Evolutionary conservation across 371 early-diverging fungal species (phyloP).

Genomic region (Mucor piriformis): DNA sequence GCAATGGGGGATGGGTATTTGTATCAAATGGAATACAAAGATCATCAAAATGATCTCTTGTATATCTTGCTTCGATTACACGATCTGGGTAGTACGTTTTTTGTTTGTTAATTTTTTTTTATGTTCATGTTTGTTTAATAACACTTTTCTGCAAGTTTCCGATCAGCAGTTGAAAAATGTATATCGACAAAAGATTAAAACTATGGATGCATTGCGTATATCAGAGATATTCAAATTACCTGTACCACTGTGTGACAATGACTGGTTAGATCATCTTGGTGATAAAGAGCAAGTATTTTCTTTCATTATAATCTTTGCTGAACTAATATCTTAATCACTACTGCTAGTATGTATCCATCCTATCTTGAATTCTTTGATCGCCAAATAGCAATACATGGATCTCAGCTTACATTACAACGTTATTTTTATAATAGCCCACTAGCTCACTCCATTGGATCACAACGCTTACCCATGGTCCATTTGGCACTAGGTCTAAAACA

Average conservation of each 20-base stretch:
- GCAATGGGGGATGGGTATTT: slow-evolving; percentile 1
- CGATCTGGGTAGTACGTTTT: slow-evolving; percentile 8
- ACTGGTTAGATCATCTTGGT: slow-evolving; percentile 34
- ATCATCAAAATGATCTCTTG: slow-evolving; percentile 9
- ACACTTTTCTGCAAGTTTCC: neutral
- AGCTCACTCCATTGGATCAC: slow-evolving; percentile 24
- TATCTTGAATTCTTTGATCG: slow-evolving; percentile 36
- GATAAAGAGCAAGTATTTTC: slow-evolving; percentile 20
- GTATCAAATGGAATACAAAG: slow-evolving; percentile 22
- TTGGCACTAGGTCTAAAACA: slow-evolving; percentile 35
- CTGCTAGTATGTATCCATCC: slow-evolving; percentile 20
- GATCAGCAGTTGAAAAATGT: slow-evolving; percentile 4
- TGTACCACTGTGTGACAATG: slow-evolving; percentile 1
- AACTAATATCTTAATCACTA: neutral
- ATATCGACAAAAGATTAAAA: neutral
- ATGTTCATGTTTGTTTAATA: neutral
- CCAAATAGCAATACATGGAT: slow-evolving; percentile 21
- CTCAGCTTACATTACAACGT: slow-evolving; percentile 16
- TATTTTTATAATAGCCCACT: slow-evolving; percentile 22
- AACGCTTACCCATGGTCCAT: slow-evolving; percentile 29
- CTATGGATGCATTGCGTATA: slow-evolving; percentile 4
- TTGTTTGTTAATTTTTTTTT: neutral
- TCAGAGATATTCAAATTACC: slow-evolving; percentile 10
- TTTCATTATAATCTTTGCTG: no score
- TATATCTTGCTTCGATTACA: slow-evolving; percentile 18